Conservation (phyloP, 768 basidiomycete species). For the Coprinopsis marcescibilis region DNA sequence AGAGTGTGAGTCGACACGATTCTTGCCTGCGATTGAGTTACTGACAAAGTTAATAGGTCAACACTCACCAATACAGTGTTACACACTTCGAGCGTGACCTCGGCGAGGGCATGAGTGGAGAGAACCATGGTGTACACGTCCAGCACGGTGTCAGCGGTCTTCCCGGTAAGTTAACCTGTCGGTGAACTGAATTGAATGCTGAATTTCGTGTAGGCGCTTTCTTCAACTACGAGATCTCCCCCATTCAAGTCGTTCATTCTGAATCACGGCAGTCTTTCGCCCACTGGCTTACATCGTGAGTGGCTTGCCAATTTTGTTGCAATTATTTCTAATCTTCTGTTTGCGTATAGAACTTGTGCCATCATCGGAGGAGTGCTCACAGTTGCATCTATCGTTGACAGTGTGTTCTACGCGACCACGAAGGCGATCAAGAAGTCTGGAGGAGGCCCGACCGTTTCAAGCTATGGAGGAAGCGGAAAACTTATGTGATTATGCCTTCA, state of each 20-base stretch:
- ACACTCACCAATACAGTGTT: slow-evolving; percentile 92
- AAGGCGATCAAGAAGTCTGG: slow-evolving; percentile 64
- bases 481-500: slow-evolving; percentile 33
- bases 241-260: slow-evolving; percentile 87
- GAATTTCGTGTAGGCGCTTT: slow-evolving; percentile 47
- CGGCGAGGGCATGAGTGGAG: slow-evolving; percentile 49
- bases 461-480: slow-evolving; percentile 34
- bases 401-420: slow-evolving; percentile 78
- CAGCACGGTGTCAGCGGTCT: slow-evolving; percentile 71
- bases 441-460: slow-evolving; percentile 17
- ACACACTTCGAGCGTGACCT: slow-evolving; percentile 96
- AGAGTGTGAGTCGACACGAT: slow-evolving; percentile 39
- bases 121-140: slow-evolving; percentile 62
- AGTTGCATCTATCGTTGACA: slow-evolving; percentile 84
- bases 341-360: slow-evolving; percentile 83
- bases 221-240: slow-evolving; percentile 96
- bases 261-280: slow-evolving; percentile 94
- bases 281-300: slow-evolving; percentile 96
- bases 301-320: slow-evolving; percentile 13
- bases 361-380: slow-evolving; percentile 97
- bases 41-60: slow-evolving; percentile 41
- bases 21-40: background rate
- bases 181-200: background rate
- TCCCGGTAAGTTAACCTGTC: slow-evolving; percentile 28
- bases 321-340: background rate